Evolutionary conservation across 1,139 yeast species (phyloP).

Genomic region (Kodamaea ohmeri): DNA sequence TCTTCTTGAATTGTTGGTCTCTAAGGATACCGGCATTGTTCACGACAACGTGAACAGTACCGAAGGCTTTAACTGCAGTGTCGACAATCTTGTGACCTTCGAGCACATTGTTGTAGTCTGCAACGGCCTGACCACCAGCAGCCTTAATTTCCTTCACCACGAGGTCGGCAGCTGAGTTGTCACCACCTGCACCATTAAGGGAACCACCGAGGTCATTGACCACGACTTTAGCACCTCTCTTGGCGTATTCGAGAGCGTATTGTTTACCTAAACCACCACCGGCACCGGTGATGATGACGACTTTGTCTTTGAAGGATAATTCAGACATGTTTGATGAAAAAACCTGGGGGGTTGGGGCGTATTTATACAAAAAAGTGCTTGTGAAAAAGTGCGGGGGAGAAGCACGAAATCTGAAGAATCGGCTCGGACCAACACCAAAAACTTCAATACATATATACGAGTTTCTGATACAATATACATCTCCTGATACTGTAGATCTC

Average conservation of each 20-base stretch:
- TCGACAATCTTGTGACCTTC: slow-evolving; percentile 85
- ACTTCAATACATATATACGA: no score
- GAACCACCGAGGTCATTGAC: slow-evolving; percentile 94
- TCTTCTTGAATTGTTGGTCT: slow-evolving; percentile 72
- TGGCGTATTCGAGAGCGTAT: slow-evolving; percentile 84
- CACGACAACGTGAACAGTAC: slow-evolving; percentile 83
- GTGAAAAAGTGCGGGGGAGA: slow-evolving; percentile 10
- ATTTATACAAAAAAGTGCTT: slow-evolving; percentile 7
- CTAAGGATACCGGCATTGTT: slow-evolving; percentile 95
- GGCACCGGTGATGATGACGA: slow-evolving; percentile 91
- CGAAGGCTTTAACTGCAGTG: slow-evolving; percentile 83
- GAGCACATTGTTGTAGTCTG: slow-evolving; percentile 88
- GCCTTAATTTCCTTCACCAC: slow-evolving; percentile 81
- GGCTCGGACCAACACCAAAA: no score
- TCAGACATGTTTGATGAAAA: slow-evolving; percentile 26
- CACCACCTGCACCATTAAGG: slow-evolving; percentile 65
- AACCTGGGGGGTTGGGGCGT: slow-evolving; percentile 4
- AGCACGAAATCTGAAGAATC: not conserved
- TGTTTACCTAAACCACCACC: slow-evolving; percentile 95
- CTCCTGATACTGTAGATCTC: no score
- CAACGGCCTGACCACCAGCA: slow-evolving; percentile 84
- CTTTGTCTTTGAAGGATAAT: slow-evolving; percentile 68
- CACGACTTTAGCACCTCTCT: slow-evolving; percentile 87
- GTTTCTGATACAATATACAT: no score
- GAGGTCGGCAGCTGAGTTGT: slow-evolving; percentile 74